These are phyloP conservation scores for Phellopilus nigrolimitatus DNA, from an alignment of 1,284 basidiomycete species.

Conservation along the genomic window DNA sequence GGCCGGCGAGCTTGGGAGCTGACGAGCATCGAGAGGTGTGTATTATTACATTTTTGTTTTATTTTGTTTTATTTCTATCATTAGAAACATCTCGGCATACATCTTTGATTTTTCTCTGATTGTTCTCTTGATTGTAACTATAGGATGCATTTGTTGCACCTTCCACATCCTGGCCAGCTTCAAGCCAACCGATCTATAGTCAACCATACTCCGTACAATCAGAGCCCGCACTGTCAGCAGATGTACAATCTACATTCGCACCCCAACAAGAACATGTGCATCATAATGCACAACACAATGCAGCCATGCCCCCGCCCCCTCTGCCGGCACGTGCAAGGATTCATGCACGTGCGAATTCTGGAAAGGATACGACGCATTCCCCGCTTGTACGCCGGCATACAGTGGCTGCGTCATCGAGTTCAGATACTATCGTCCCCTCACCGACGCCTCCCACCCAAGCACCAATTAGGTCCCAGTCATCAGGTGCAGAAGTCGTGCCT, in stretches of 20 bases:
- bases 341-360: not conserved
- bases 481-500: not conserved
- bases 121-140: no score
- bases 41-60: no score
- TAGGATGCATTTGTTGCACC: no score
- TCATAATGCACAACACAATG: not conserved
- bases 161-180: no score
- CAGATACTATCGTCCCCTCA: not conserved
- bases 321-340: not conserved
- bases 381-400: not conserved
- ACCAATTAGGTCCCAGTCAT: not conserved
- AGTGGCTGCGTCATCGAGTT: not conserved
- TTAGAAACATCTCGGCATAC: no score
- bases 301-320: slow-evolving; percentile 4
- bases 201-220: not conserved
- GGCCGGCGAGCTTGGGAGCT: no score
- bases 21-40: no score
- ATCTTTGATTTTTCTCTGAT: no score
- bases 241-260: not conserved
- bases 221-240: not conserved
- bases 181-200: no score
- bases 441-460: not conserved
- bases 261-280: no score
- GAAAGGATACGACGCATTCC: not conserved
- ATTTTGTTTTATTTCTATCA: no score